Evolutionary conservation across 768 basidiomycete genomes (phyloP), one percentile per base, ranked within the genome.

Genomic region (Coprinopsis strossmayeri): DNA sequence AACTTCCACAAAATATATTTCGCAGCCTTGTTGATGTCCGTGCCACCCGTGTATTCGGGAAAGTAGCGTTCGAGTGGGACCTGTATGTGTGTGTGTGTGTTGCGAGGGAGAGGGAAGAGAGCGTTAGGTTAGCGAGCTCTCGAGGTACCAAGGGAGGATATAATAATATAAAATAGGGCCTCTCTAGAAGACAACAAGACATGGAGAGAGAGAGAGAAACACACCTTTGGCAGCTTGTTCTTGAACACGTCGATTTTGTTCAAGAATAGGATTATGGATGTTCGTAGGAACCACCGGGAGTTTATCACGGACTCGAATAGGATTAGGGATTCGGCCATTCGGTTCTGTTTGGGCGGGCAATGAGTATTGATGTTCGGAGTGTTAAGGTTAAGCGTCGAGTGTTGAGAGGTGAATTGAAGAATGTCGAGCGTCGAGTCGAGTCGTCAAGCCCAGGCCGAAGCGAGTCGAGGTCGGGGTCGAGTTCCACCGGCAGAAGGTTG

Each of bases 191-290:
- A 32, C 30, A 32, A 15, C 30, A 7, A 7, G 20, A 11, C 41
- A 45, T 25, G 7, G 32, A 18, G 18, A 34, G 45, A 43, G 15
- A 83, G 43, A 46, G 25, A 4, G 45, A 41, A 24, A 51, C 54
- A 15, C 34, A 70, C 73, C 64, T 73, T 76, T 3, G 85, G 85
- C 15, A 95, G 74, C 65, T 96, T 96, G 60, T 83, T 82, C 45
- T 88, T 84, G 70, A 96, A 94, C 38, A 94, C 71, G 64, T 96
- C 93, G 57, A 93, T 92, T 75, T 95, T 93, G 69, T 92, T 94
- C 53, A 92, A 67, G 76, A 93, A 92, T 44, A 94, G 68, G 61
- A 94, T 93, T 58, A 94, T 91, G 1, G 87, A 89, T 3, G 91
- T 91, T 57, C 89, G 82, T 46, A 89, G 81, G 66, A 93, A 92